Base-by-base conservation (phyloP, 345 rosid species). In the Gossypium ekmanianum region DNA sequence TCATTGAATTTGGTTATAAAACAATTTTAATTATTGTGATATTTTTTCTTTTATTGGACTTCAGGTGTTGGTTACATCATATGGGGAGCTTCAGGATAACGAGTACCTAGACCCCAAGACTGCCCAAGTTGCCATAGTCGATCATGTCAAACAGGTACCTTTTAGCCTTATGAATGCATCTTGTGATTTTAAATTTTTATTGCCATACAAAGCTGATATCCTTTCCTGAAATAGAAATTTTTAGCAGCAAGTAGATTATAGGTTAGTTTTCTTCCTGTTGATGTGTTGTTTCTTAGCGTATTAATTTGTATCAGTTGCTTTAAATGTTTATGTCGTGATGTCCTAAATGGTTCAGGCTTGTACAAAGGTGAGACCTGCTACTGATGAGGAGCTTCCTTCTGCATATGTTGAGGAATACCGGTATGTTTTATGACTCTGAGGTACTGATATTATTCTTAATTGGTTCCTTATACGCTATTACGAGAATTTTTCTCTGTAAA, bases 311-410 rank as follows among this genome's bases (percentile, higher is more conserved):
- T 70, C n/a, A 29, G 24, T 58, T 51, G 44, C 3, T 44, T 62
- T 63, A 20, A 41, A 18, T 76, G 26, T 59, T 82, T 80, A 44
- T 82, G 75, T 79, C 20, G 17, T 78, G 79, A 78, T 79, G 72
- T 77, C 84, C 86, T 85, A 85, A 85, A 85, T 84, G 82, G 72
- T 86, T 83, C 87, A 95, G 98, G 89, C 86, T 84, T 95, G 99
- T 84, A 88, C 90, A 84, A 88, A 84, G 73, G 94, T 86, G 72
- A 89, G 99, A 75, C 97, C 94, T 79, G 98, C 98, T 26, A 79
- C 84, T 72, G 98, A 95, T 67, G 98, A 95, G 81, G 99, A 91
- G 71, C 97, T 95, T 75, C 86, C 98, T n/a, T 90, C 99, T 22
- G 79, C 88, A 6, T 93, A 90, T 79, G 73, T 91, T 59, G 99